phyloP scores from a whole-genome alignment of 495 filamentous ascomycete genomes.

The Geoglossum glabrum region DNA sequence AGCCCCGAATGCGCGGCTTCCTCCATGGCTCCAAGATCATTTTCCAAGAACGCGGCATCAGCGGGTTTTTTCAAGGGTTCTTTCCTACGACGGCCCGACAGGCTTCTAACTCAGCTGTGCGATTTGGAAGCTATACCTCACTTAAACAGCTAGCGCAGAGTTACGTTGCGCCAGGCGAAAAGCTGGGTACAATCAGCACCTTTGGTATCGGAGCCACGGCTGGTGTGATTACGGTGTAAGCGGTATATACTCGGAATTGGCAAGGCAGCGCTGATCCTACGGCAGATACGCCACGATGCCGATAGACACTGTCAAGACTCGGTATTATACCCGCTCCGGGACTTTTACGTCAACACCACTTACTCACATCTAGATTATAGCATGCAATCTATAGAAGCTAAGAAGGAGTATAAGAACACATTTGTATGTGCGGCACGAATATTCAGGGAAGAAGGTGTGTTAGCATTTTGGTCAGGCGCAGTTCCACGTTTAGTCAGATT shows the following conservation, averaged over 20 bases:
- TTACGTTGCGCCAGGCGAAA: conserved; percentile 87
- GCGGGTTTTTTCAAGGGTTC: conserved; percentile 92
- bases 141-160: conserved; percentile 79
- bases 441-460: conserved; percentile 69
- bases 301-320: conserved; percentile 86
- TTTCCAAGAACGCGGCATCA: conserved; percentile 62
- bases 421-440: conserved; percentile 69
- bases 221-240: conserved; percentile 82
- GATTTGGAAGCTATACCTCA: conserved; percentile 78
- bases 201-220: conserved; percentile 84
- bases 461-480: conserved; percentile 89
- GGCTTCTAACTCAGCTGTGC: conserved; percentile 76
- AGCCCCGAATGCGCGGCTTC: conserved; percentile 79
- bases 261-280: neutral
- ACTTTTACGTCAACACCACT: neutral
- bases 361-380: conserved; percentile 18
- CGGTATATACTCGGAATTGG: conserved; percentile 6
- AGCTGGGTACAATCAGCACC: conserved; percentile 70
- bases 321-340: conserved; percentile 20
- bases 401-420: conserved; percentile 67
- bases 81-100: conserved; percentile 87
- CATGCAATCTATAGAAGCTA: conserved; percentile 93
- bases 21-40: conserved; percentile 79
- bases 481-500: conserved; percentile 65
- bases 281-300: conserved; percentile 55